Evolutionary conservation across 371 early-diverging fungal species (phyloP), one percentile per base, ranked within the genome.

Genomic region (Sporodiniella umbellata): DNA sequence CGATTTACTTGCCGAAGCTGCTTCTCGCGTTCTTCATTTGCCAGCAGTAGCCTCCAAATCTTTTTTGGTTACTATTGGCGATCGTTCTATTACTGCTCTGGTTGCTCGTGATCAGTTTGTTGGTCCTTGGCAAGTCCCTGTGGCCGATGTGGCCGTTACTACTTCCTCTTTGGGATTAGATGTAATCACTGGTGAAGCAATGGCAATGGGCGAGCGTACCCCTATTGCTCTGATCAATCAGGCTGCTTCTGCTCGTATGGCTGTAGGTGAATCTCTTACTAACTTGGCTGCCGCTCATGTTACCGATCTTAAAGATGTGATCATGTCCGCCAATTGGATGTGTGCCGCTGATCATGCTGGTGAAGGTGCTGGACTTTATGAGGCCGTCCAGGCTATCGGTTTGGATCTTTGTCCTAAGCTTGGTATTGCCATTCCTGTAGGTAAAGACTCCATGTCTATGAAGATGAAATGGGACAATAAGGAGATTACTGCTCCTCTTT

Each of bases 361-460:
- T 56, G 97, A 98, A 71, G 98, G 96, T 24, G 81, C 92, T 28
- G 86, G 88, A 45, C 70, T 98, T 28, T 98, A 96, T 60, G 88
- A 86, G 45, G 98, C 94, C 26, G 98, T 96, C 4, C 74, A 90
- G 54, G 94, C 97, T 19, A 79, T 98, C 51, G 95, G 97, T 50
- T 67, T 95, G 64, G 94, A 92, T 40, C 76, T 96, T 42, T 96
- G 98, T 69, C 95, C 94, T 26, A 77, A 77, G 28, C 80, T 98
- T 15, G 95, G 94, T 26, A 83, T 98, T 63, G 86, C 92, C 40
- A 89, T 98, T 55, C 98, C 97, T 4, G 98, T 98, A 17, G 98
- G 98, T 57, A 96, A 98, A 79, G 98, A 98, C 72, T 96, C 96
- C 14, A 93, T 96, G 96, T 92, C 93, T 24, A 98, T 98, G 98